Evolutionary conservation across 2,329 filamentous ascomycete species (phyloP).

Genomic region (Zasmidium cellare): DNA sequence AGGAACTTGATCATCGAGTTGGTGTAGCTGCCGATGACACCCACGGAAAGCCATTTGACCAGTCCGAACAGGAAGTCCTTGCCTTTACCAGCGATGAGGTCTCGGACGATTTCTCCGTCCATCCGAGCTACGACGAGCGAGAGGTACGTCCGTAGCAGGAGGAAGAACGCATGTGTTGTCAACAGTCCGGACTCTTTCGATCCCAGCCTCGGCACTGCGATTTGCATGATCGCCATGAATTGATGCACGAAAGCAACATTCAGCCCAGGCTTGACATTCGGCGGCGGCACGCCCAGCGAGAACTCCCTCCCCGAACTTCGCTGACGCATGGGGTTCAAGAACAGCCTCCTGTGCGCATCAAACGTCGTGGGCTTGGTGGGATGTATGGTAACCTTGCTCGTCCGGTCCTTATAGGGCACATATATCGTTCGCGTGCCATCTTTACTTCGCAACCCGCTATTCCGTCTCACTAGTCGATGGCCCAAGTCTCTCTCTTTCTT

Average conservation of each 20-base stretch:
- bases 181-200: slow-evolving; percentile 94
- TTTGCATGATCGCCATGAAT: slow-evolving; percentile 92
- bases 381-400: slow-evolving; percentile 86
- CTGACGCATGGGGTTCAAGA: slow-evolving; percentile 78
- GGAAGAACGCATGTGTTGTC: slow-evolving; percentile 82
- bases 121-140: slow-evolving; percentile 89
- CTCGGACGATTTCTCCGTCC: slow-evolving; percentile 93
- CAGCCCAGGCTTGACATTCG: slow-evolving; percentile 88
- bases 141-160: slow-evolving; percentile 90
- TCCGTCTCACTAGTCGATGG: slow-evolving; percentile 77
- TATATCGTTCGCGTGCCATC: slow-evolving; percentile 94
- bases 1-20: slow-evolving; percentile 99
- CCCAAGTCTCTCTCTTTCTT: slow-evolving; percentile 81
- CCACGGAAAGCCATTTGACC: slow-evolving; percentile 91
- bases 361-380: slow-evolving; percentile 92
- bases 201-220: slow-evolving; percentile 94
- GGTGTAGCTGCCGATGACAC: slow-evolving; percentile 90
- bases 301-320: slow-evolving; percentile 65
- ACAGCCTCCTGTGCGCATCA: slow-evolving; percentile 90
- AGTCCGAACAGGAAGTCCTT: slow-evolving; percentile 86
- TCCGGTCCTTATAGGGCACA: slow-evolving; percentile 85
- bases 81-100: slow-evolving; percentile 92
- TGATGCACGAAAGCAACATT: slow-evolving; percentile 97
- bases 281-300: slow-evolving; percentile 66
- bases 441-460: slow-evolving; percentile 90